Base-by-base conservation (phyloP, 768 basidiomycete genomes). In the Lyophyllum shimeji region DNA sequence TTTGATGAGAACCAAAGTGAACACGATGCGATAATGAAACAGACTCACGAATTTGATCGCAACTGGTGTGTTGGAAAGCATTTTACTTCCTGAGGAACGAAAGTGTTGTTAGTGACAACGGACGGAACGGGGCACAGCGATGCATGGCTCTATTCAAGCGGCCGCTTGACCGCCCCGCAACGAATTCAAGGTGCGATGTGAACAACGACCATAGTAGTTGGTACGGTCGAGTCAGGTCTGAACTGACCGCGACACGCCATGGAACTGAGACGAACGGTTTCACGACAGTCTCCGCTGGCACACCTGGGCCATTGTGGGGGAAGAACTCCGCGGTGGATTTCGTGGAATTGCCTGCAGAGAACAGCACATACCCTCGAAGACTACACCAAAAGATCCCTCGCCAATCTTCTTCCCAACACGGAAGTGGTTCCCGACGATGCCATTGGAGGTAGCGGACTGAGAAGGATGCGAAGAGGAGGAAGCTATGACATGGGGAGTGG, bases 401-500 rank as follows among this genome's bases (percentile, higher is more conserved):
- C 96, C 96, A 70, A 98, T 96, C 85, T 98, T 98, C 82, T 96
- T 95, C 49, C 96, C 96, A 50, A 98, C 95, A 60, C 90, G 82
- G 69, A 84, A 92, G 69, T 90, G 84, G 65, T 79, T 85, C 42
- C 90, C 90, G 56, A 92, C 87, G 70, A 92, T 83, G 64, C 88
- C 84, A 71, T 85, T 89, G 39, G 80, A 80, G 25, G 82, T 78
- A 46, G 83, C 75, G 46, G 84, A 79, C 66, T 84, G 83, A 17
- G 84, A 80, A 50, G 82, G 85, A 71, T 89, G 87, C 20, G 75
- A 76, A 44, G 84, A 88, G 57, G 89, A 89, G 39, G 89, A 89
- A 47, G 90, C 84, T 62, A 92, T 87, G 69, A 91, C 87, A 77
- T 92, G 90, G 60, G 89, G 86, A 56, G 90, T 90, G 55, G 89